phyloP scores from a whole-genome alignment of 306 rosid genomes.

The Dalbergia oliveri region DNA sequence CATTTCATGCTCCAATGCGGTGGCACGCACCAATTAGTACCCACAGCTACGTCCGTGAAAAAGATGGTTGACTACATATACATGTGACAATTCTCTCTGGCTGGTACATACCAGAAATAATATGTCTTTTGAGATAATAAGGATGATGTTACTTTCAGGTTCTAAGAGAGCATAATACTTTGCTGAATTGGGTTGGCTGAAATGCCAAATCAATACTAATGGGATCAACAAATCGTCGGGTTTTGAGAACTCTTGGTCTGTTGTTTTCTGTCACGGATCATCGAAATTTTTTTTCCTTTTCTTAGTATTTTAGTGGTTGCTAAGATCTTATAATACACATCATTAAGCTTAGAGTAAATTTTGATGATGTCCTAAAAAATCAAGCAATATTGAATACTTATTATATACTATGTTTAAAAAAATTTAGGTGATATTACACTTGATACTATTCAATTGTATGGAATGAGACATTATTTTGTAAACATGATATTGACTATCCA shows the following conservation, averaged over 20 bases:
- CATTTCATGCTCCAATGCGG: constrained; percentile 35
- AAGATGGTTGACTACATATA: constrained; percentile 34
- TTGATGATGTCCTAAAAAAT: too few species aligned
- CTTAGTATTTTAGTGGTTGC: not conserved
- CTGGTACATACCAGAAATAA: constrained; percentile 24
- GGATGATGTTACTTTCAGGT: constrained; percentile 20
- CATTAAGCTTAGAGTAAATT: not conserved
- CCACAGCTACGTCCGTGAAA: not conserved
- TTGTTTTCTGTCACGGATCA: not conserved
- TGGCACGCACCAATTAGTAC: constrained; percentile 40
- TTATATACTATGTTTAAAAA: too few species aligned
- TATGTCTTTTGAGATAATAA: constrained; percentile 16
- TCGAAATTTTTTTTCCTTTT: not conserved
- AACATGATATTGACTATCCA: too few species aligned
- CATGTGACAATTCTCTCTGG: constrained; percentile 33
- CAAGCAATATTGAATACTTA: too few species aligned
- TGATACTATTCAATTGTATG: too few species aligned
- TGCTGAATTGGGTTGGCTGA: constrained; percentile 16
- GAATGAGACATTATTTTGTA: too few species aligned
- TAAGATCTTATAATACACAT: not conserved
- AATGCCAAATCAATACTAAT: constrained; percentile 17
- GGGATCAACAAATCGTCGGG: constrained; percentile 27
- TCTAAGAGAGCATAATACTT: constrained; percentile 22
- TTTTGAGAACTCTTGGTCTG: not conserved
- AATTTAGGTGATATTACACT: too few species aligned